phyloP scores from a whole-genome alignment of 805 yeast genomes.

The Saitoella complicata region DNA sequence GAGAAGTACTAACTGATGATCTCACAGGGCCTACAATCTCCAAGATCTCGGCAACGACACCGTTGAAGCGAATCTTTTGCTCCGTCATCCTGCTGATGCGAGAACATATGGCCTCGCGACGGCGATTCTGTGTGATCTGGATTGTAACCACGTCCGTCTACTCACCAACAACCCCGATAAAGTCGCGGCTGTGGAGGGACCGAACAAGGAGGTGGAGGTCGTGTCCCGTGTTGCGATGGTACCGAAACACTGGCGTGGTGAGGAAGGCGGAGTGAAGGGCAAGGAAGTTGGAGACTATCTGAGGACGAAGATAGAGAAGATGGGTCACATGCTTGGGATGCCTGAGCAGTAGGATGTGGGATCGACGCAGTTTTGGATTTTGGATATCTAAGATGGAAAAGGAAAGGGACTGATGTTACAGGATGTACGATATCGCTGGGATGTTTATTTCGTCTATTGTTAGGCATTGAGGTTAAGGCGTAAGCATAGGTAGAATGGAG shows the following conservation, averaged over 20 bases:
- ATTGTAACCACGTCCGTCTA: constrained; percentile 51
- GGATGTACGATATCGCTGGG: no score
- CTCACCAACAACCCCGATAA: constrained; percentile 95
- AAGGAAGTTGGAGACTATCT: constrained; percentile 84
- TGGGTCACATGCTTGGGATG: constrained; percentile 69
- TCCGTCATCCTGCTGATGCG: constrained; percentile 97
- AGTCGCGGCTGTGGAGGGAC: constrained; percentile 86
- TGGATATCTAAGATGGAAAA: no score
- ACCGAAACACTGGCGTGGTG: constrained; percentile 76
- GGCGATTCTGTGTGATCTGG: constrained; percentile 74
- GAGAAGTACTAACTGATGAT: background rate
- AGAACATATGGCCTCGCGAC: constrained; percentile 88
- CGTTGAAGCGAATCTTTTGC: constrained; percentile 80
- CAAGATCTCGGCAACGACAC: constrained; percentile 99
- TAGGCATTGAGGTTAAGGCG: no score
- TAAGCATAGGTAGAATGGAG: no score
- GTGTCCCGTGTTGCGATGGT: constrained; percentile 90
- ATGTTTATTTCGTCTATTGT: no score
- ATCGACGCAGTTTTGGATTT: no score
- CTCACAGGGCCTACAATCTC: constrained; percentile 57
- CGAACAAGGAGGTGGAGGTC: constrained; percentile 55
- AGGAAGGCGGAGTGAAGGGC: constrained; percentile 54
- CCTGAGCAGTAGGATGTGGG: no score
- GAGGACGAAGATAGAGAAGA: constrained; percentile 80
- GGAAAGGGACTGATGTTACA: no score